A percentile compares a stretch with the other conserved stretches of the same genome.
Conservation (phyloP, 176 grass and related monocot species). For the Carex scoparia region DNA sequence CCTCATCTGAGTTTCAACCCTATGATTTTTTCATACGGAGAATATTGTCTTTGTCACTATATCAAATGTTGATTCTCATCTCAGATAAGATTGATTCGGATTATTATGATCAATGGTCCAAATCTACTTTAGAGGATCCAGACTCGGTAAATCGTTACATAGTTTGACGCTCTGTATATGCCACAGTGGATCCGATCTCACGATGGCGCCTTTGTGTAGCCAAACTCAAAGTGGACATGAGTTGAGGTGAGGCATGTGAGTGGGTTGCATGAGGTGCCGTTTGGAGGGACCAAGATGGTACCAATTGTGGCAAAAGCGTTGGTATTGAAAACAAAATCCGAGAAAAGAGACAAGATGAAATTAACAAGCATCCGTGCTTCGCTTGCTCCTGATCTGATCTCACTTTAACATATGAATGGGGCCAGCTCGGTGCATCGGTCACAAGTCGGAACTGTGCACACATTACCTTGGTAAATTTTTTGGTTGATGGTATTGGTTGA, state of each 20-base stretch:
- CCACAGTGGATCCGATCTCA: not conserved
- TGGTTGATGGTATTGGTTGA: not conserved
- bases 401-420: not conserved
- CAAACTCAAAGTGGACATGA: not conserved
- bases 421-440: not conserved
- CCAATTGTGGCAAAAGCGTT: constrained; percentile 1
- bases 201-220: not conserved
- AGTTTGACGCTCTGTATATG: not conserved
- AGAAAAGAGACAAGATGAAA: constrained; percentile 25
- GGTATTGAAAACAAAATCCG: constrained; percentile 3
- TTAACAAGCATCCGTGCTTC: constrained; percentile 9
- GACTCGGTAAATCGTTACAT: not conserved
- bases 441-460: not conserved
- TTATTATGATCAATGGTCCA: no score
- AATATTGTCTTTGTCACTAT: no score
- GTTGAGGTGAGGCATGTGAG: not conserved
- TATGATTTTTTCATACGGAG: no score
- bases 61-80: no score
- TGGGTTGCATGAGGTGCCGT: not conserved
- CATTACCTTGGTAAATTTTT: not conserved
- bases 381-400: not conserved
- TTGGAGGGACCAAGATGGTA: constrained; percentile 23
- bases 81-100: no score
- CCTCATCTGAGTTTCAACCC: no score
- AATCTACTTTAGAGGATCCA: no score